Conservation (phyloP, 805 yeast species). For the Saturnispora saitoi region DNA sequence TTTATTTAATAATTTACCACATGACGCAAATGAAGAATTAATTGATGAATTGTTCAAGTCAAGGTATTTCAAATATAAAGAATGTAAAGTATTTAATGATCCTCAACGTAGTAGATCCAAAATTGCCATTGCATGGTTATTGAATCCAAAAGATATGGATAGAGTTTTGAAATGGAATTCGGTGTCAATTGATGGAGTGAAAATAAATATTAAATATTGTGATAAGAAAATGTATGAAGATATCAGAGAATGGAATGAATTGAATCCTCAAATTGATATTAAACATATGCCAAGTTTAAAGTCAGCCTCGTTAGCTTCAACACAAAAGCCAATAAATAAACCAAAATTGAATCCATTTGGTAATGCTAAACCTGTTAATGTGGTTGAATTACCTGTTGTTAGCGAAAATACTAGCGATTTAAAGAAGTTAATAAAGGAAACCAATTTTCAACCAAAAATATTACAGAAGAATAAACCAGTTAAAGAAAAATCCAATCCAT, state of each 20-base stretch:
- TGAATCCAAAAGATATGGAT: slow-evolving; percentile 41
- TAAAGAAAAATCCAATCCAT: slow-evolving; percentile 44
- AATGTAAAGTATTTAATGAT: slow-evolving; percentile 46
- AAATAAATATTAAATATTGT: slow-evolving; percentile 30
- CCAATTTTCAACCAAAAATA: background rate
- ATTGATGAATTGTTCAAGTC: slow-evolving; percentile 55
- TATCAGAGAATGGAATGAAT: slow-evolving; percentile 23
- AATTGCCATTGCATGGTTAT: slow-evolving; percentile 56
- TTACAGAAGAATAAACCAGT: background rate
- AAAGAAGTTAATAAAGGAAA: slow-evolving; percentile 5
- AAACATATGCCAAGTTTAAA: background rate
- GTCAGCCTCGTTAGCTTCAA: background rate
- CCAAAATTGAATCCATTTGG: slow-evolving; percentile 63
- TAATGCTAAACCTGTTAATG: slow-evolving; percentile 57
- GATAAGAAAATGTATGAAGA: slow-evolving; percentile 32
- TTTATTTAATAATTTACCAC: slow-evolving; percentile 45
- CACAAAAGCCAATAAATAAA: slow-evolving; percentile 5
- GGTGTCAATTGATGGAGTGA: slow-evolving; percentile 32
- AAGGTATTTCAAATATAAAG: slow-evolving; percentile 48
- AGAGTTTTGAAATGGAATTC: slow-evolving; percentile 60
- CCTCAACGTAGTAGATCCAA: slow-evolving; percentile 34
- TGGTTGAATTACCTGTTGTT: slow-evolving; percentile 12
- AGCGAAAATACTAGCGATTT: slow-evolving; percentile 12
- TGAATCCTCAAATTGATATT: slow-evolving; percentile 12
- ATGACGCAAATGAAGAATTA: slow-evolving; percentile 40